Base-by-base conservation (phyloP, 495 filamentous ascomycete species). In the Clohesyomyces aquaticus region DNA sequence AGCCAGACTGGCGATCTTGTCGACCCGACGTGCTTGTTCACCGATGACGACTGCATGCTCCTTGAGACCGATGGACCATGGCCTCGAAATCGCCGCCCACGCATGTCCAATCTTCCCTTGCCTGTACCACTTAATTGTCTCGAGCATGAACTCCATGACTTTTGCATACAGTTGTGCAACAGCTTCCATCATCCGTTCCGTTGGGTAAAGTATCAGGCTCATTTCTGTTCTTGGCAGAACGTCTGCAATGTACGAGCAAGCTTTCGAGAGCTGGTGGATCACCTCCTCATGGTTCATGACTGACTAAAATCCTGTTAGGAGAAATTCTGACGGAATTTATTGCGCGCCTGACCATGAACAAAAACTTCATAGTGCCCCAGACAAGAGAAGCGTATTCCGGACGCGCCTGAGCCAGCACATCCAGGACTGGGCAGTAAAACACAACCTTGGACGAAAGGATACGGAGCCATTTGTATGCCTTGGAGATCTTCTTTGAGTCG, bases 291-390 rank as follows among this genome's bases (percentile, higher is more conserved):
- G 32, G 32, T 38, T 38, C 32, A 38, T 38, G 14, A 38, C 14
- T 14, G 32, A 38, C 32, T 38, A 38, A 38, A 6, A 38, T 14
- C 6, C 14, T 38, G 14, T 38, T 38, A 38, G 32, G 6, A 14
- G 32, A 6, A 38, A 14, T 14, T 6, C 32, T 38, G 14, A 14
- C 32, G 14, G 32, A n/a, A n/a, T n/a, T n/a, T n/a, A n/a, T n/a
- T n/a, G n/a, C n/a, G 32, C 32, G 14, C 6, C 32, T 38, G 14
- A 38, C 6, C 32, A 38, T 38, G 32, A 14, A 38, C 14, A 38
- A 38, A 8, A 18, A 48, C 45, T 18, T 48, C 45, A 48, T 48
- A 4, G 45, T 48, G 4, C 45, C 45, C 45, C 45, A 48, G 4
- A 48, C 4, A 4, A 48, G 8, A 18, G 45, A 48, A 48, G 6